Conservation (phyloP, 192 early-diverging fungal genomes). For the Kickxella alabastrina region DNA sequence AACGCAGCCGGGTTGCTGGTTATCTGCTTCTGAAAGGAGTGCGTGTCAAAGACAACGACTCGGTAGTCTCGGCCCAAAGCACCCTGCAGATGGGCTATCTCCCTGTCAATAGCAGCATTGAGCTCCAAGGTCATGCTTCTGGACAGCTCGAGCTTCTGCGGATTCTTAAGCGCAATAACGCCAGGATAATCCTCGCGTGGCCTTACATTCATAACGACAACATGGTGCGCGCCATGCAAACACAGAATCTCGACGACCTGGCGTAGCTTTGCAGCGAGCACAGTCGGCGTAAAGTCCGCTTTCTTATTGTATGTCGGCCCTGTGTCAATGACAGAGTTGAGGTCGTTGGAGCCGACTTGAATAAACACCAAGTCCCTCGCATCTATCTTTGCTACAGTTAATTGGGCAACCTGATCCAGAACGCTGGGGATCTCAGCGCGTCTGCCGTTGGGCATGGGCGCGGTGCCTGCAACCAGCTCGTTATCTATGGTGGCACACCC, state of each 20-base stretch:
- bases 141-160: constrained; percentile 4
- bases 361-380: constrained; percentile 34
- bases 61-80: constrained; percentile 12
- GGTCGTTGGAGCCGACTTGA: constrained; percentile 44
- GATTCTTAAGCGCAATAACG: constrained; percentile 19
- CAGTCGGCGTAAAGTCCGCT: constrained; percentile 13
- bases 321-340: constrained; percentile 31
- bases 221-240: constrained; percentile 8
- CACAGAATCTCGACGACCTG: constrained; percentile 12
- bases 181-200: constrained; percentile 40
- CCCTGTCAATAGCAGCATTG: constrained; percentile 14
- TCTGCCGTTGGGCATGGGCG: constrained; percentile 24
- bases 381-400: too few relatives aligned
- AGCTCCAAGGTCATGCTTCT: constrained; percentile 12
- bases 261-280: constrained; percentile 20
- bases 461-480: constrained; percentile 26
- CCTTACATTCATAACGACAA: constrained; percentile 45
- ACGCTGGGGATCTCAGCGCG: constrained; percentile 30
- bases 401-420: constrained; percentile 22
- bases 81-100: constrained; percentile 14
- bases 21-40: constrained; percentile 28
- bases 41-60: constrained; percentile 34
- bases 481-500: constrained; percentile 49
- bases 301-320: constrained; percentile 15
- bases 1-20: constrained; percentile 1